phyloP scores from a whole-genome alignment of 2,329 filamentous ascomycete genomes.

The Aspergillus awamori region DNA sequence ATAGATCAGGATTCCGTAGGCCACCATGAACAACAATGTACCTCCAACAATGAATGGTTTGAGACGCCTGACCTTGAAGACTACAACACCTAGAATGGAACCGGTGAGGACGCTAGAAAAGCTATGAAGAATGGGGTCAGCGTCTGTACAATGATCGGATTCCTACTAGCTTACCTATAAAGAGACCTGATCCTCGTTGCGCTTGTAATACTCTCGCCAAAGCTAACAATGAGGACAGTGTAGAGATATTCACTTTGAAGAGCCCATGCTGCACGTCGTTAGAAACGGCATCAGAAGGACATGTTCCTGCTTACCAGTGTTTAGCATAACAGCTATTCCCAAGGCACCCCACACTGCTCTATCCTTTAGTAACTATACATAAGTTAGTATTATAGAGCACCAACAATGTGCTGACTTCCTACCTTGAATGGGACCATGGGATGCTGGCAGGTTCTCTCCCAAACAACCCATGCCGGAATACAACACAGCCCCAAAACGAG shows the following conservation, averaged over 20 bases:
- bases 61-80: slow-evolving; percentile 61
- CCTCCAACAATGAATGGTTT: slow-evolving; percentile 67
- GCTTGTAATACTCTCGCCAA: slow-evolving; percentile 59
- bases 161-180: slow-evolving; percentile 48
- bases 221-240: slow-evolving; percentile 64
- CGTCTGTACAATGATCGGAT: neutral
- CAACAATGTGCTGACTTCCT: slow-evolving; percentile 1
- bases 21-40: slow-evolving; percentile 64
- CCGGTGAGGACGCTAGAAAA: slow-evolving; percentile 62
- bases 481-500: slow-evolving; percentile 55
- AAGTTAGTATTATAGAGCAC: slow-evolving; percentile 1
- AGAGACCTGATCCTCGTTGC: slow-evolving; percentile 64
- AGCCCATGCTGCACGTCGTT: slow-evolving; percentile 52
- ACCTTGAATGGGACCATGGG: slow-evolving; percentile 62
- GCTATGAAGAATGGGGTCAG: slow-evolving; percentile 19
- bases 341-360: slow-evolving; percentile 66
- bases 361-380: slow-evolving; percentile 57
- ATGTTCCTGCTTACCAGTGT: slow-evolving; percentile 34
- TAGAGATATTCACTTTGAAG: slow-evolving; percentile 68
- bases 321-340: slow-evolving; percentile 53
- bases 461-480: slow-evolving; percentile 55
- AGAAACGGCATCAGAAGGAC: slow-evolving; percentile 11
- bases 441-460: slow-evolving; percentile 56
- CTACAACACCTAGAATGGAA: slow-evolving; percentile 58
- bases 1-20: slow-evolving; percentile 66